Evolutionary conservation across 768 basidiomycete genomes (phyloP), one percentile per base, ranked within the genome.

Genomic region (Podaxis sp.): DNA sequence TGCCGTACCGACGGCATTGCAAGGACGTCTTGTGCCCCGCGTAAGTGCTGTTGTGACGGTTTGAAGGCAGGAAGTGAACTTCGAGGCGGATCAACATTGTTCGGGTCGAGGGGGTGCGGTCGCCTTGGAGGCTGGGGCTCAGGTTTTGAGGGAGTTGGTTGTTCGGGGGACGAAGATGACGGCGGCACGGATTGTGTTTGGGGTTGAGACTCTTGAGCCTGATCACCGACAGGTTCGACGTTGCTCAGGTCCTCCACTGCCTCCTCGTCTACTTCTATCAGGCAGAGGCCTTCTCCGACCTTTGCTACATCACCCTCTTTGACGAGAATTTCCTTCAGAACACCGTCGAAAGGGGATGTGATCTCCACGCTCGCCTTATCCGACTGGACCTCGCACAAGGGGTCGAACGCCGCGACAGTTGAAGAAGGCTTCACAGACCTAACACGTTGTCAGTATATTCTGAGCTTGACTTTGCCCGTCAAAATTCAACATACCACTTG

Each of bases 291-390:
- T 20, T 82, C 76, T 36, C 94, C 93, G 17, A 95, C 93, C 70
- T 92, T 92, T 20, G 91, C 91, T 17, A 95, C 81, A 70, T 92
- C 85, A 20, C 93, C 93, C 71, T 93, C 91, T 66, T 87, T 76
- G 17, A 93, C 91, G 1, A 92, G 78, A 5, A 95, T 74, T 65
- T 90, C 82, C 64, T 82, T 86, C 52, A 95, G 77, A 36, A 87
- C 77, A 4, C 93, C 93, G 46, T 93, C 89, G 68, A 83, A 94
- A 1, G 93, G 93, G 61, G 88, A 89, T 2, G 93, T 95, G 60
- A 96, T 94, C 73, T 95, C 93, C 26, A 95, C 93, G 73, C 87
- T 90, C 1, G 92, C 93, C 73, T 95, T 95, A 82, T 95, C 93
- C 65, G 88, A 90, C 76, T 94, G 92, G 2, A 95, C 92, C 65